Base-by-base conservation (phyloP, 2,329 filamentous ascomycete species). In the Sarocladium kiliense region DNA sequence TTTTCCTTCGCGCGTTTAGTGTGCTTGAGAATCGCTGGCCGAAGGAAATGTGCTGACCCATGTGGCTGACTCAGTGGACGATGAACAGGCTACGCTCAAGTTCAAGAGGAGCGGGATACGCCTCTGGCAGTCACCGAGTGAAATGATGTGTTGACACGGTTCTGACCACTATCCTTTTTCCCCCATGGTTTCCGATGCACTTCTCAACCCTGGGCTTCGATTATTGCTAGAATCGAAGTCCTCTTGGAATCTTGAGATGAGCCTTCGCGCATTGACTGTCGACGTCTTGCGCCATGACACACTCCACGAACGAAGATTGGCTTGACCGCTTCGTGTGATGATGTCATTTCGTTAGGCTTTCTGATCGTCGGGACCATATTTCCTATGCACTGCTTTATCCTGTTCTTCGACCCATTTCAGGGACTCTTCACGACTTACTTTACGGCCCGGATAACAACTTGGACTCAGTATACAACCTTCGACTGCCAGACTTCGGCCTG, bases 71-170 rank as follows among this genome's bases (percentile, higher is more conserved):
- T 85, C 86, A 89, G 87, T 88, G 82, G 86, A 81, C 86, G 85
- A 81, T 87, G 71, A 86, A 85, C 84, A 90, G 87, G 86, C 86
- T 90, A 80, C 87, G 87, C 81, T 90, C 87, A 79, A 84, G 86
- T 81, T 87, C 86, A 68, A 88, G 87, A 77, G 84, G 84, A 79
- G 79, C 76, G 76, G 77, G 67, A 68, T 65, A 71, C 64, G 68
- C 69, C 70, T 70, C 70, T 63, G 69, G 69, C 67, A 68, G 61
- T 63, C 47, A 51, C 18, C 47, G 47, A 34, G 47, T 51, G 47
- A 32, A 51, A 19, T 51, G 47, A 51, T 51, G 18, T 32, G 26
- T 51, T 51, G 30, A 51, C 47, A 23, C 23, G 47, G 10, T 32
- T 11, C 14, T 34, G 47, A n/a, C 47, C 30, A 12, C 30, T 21